A percentile compares a stretch with the other conserved stretches of the same genome.
phyloP scores from a whole-genome alignment of 2,329 filamentous ascomycete genomes.

The Atkinsonella hypoxylon region DNA sequence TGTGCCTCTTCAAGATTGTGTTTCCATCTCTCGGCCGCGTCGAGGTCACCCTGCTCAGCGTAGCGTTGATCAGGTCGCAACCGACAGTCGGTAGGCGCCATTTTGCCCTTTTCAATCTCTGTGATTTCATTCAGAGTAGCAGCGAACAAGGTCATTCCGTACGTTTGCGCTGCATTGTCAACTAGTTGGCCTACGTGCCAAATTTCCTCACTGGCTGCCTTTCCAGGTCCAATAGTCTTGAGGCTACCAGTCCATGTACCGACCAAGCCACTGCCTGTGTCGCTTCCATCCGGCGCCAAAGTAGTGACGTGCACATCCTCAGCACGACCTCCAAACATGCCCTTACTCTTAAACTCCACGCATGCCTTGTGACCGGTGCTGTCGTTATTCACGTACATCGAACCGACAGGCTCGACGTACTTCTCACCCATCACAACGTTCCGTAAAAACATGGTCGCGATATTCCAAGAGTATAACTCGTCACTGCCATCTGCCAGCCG shows the following conservation, averaged over 20 bases:
- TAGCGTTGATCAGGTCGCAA: constrained; percentile 80
- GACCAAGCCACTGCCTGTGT: constrained; percentile 53
- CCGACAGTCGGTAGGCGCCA: constrained; percentile 73
- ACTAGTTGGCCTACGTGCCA: constrained; percentile 75
- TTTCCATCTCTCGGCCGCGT: constrained; percentile 76
- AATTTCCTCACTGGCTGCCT: constrained; percentile 50
- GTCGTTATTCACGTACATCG: constrained; percentile 78
- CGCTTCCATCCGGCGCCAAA: constrained; percentile 52
- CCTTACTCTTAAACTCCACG: constrained; percentile 87
- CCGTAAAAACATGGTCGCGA: constrained; percentile 80
- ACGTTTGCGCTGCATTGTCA: constrained; percentile 65
- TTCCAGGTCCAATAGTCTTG: constrained; percentile 51
- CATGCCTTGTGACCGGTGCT: constrained; percentile 69
- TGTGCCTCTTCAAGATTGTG: constrained; percentile 77
- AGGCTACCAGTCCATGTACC: constrained; percentile 81
- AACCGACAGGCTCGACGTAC: constrained; percentile 89
- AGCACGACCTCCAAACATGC: constrained; percentile 91
- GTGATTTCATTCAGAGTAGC: constrained; percentile 84
- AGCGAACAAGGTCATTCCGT: constrained; percentile 81
- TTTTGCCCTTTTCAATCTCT: constrained; percentile 55
- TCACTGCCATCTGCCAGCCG: constrained; percentile 52
- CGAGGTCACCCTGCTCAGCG: constrained; percentile 69
- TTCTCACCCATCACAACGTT: constrained; percentile 98
- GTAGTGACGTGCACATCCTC: constrained; percentile 78
- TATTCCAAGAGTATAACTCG: constrained; percentile 79